Conservation (phyloP, 371 early-diverging fungal genomes). For the Mucor plumbeus region DNA sequence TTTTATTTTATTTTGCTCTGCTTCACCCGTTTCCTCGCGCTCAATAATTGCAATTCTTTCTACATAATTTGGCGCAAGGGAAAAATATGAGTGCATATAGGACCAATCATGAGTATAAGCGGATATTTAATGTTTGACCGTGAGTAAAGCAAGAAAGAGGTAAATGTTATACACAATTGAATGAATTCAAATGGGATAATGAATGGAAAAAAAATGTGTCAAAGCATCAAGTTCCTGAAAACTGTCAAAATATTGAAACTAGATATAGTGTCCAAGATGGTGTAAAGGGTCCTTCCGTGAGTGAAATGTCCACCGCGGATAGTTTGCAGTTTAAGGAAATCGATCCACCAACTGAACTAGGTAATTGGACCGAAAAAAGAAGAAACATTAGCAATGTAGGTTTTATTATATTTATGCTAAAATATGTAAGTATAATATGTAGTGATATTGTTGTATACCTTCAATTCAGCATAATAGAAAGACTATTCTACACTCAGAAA, state of each 20-base stretch:
- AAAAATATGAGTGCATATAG: constrained; percentile 15
- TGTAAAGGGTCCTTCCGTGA: constrained; percentile 29
- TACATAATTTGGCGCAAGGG: not conserved
- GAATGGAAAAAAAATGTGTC: not conserved
- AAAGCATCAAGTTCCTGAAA: constrained; percentile 5
- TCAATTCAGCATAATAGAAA: not conserved
- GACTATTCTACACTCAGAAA: constrained; percentile 3
- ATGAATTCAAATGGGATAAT: not conserved
- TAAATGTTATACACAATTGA: not conserved
- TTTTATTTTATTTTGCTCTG: not conserved
- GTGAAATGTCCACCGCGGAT: constrained; percentile 27
- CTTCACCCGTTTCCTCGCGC: not conserved
- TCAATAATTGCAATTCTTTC: not conserved
- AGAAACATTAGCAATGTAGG: not conserved
- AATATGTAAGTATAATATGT: too few relatives aligned
- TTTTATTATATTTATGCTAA: not conserved
- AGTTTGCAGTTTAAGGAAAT: constrained; percentile 34
- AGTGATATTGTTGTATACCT: not conserved
- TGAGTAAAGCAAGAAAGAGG: constrained; percentile 20
- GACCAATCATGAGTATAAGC: constrained; percentile 19
- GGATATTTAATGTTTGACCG: constrained; percentile 19
- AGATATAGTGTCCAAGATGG: constrained; percentile 17
- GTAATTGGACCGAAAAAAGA: constrained; percentile 12
- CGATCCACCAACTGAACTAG: not conserved
- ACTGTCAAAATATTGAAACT: constrained; percentile 15